Conservation (phyloP, 2,329 filamentous ascomycete species). For the Pyricularia sp. region DNA sequence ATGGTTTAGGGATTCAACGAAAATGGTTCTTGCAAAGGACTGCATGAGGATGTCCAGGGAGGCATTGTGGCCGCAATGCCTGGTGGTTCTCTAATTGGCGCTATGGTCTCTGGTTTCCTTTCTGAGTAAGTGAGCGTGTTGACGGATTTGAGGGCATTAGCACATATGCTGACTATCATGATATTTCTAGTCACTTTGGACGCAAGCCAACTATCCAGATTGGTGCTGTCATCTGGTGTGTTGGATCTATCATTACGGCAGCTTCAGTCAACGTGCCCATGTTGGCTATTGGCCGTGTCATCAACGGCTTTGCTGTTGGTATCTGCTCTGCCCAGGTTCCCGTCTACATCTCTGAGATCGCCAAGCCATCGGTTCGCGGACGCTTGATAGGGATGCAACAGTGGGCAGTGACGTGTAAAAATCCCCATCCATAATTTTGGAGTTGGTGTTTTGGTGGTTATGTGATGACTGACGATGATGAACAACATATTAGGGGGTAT, state of each 20-base stretch:
- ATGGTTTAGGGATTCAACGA: constrained; percentile 17
- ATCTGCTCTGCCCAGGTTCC: constrained; percentile 62
- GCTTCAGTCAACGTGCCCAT: constrained; percentile 34
- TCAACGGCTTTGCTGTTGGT: constrained; percentile 60
- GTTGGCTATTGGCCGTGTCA: constrained; percentile 55
- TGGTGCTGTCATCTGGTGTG: constrained; percentile 34
- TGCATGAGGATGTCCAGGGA: constrained; percentile 36
- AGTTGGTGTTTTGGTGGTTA: background rate
- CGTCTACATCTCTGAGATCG: constrained; percentile 56
- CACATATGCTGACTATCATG: background rate
- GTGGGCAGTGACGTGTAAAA: constrained; percentile 25
- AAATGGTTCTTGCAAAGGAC: constrained; percentile 33
- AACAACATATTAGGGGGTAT: constrained; percentile 18
- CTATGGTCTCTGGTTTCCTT: constrained; percentile 43
- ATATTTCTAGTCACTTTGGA: constrained; percentile 25
- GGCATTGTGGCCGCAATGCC: constrained; percentile 61
- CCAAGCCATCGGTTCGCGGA: constrained; percentile 31
- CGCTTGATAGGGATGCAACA: constrained; percentile 29
- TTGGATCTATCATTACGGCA: constrained; percentile 32
- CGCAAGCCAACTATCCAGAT: constrained; percentile 37
- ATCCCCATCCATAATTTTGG: background rate
- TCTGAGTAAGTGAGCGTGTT: constrained; percentile 30
- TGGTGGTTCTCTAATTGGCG: constrained; percentile 55
- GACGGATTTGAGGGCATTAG: background rate
- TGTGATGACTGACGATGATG: background rate